Conservation (phyloP, 2,329 filamentous ascomycete genomes). For the Colletotrichum eleusines region DNA sequence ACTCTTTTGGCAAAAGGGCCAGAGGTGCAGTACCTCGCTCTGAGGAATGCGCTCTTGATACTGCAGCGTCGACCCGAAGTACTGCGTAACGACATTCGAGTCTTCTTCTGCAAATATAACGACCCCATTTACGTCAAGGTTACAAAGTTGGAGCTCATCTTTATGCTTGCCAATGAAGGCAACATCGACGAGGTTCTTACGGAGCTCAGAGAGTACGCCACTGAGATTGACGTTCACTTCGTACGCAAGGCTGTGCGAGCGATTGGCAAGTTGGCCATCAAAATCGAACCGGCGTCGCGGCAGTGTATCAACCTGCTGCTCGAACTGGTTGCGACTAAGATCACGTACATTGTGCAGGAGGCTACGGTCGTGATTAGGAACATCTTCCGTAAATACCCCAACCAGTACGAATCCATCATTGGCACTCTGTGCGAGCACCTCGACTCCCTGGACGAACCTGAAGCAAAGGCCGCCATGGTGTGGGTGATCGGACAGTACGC, state of each 20-base stretch:
- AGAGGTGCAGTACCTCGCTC: conserved; percentile 96
- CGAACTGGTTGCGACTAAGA: conserved; percentile 95
- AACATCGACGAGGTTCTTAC: conserved; percentile 97
- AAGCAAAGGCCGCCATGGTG: conserved; percentile 98
- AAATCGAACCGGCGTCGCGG: conserved; percentile 93
- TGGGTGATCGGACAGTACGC: conserved; percentile 99
- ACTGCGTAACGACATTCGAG: conserved; percentile 93
- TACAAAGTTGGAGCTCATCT: conserved; percentile 97
- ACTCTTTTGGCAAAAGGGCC: conserved; percentile 95
- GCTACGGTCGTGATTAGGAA: conserved; percentile 98
- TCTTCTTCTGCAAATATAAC: conserved; percentile 99
- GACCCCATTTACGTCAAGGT: conserved; percentile 99
- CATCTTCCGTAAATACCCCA: conserved; percentile 99
- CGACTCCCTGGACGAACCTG: conserved; percentile 95
- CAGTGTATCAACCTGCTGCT: conserved; percentile 93
- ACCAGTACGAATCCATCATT: conserved; percentile 98
- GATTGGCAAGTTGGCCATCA: conserved; percentile 98
- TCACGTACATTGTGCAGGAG: conserved; percentile 98
- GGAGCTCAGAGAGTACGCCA: conserved; percentile 95
- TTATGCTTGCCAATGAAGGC: conserved; percentile 95
- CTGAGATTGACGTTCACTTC: conserved; percentile 98
- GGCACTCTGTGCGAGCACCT: conserved; percentile 95
- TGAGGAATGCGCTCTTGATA: conserved; percentile 94
- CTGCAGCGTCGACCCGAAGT: conserved; percentile 94
- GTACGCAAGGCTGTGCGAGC: conserved; percentile 97